Base-by-base conservation (phyloP, 192 early-diverging fungal species). In the Podila verticillata region DNA sequence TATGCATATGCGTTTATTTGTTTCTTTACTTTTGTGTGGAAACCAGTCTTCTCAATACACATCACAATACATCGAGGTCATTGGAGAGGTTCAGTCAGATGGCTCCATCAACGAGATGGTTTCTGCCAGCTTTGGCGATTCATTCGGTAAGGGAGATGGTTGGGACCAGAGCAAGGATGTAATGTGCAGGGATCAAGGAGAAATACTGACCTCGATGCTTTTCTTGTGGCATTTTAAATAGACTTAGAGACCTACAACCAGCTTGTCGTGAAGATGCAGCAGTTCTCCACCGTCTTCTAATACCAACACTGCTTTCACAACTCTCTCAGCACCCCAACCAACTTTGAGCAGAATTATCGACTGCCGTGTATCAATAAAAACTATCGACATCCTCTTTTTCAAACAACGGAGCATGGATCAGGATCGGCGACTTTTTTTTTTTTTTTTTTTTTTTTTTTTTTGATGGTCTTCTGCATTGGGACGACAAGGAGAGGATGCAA, bases 161-260 rank as follows among this genome's bases (percentile, higher is more conserved):
- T 44, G 39, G 39, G 39, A 44, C 3, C 10, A 8, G 34, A 5
- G 6, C 7, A 35, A 44, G 39, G 39, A 44, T 44, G 13, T 22
- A 8, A 31, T 5, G 8, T 47, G 0, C 49, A 7, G 0, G 4
- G 29, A 17, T 5, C 0, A 44, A 15, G 32, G 20, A 26, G 13
- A 36, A 12, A 20, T 22, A 30, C 26, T 70, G 7, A 24, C 26
- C 20, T 60, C 4, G 24, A 35, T 7, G 5, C 3, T 48, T 51
- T 4, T 34, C 28, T 35, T 47, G 22, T 5, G 13, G 2, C 15
- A 47, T 34, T 5, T 5, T 62, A 10, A 7, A 24, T 59, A 79
- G 75, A 80, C 20, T 48, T 80, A 65, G 77, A 80, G 10, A 65
- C 61, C 3, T 80, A 80, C 29, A 59, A 80, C 26, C 57, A 56